phyloP scores from a whole-genome alignment of 2,329 filamentous ascomycete species.

The Reticulascus tulasneorum region DNA sequence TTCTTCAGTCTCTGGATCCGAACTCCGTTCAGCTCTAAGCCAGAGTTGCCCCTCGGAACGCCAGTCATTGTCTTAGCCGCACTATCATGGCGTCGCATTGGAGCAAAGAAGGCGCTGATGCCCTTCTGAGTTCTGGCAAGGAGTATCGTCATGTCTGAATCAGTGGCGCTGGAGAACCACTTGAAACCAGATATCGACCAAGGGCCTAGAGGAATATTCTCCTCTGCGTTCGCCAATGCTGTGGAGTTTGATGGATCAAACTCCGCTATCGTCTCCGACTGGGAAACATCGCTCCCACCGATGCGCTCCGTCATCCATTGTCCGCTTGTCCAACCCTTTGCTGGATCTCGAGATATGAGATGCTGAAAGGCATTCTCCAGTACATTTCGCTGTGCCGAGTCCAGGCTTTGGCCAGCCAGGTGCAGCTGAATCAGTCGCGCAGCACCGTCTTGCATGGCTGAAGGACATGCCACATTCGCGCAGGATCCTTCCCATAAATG shows the following conservation, averaged over 20 bases:
- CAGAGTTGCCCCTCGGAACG: constrained; percentile 12
- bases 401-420: constrained; percentile 22
- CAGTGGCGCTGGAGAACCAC: constrained; percentile 66
- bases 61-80: constrained; percentile 23
- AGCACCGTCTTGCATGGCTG: constrained; percentile 64
- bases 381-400: constrained; percentile 32
- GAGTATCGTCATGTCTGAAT: constrained; percentile 59
- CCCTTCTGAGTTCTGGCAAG: constrained; percentile 55
- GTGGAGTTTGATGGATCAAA: not conserved
- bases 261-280: constrained; percentile 59
- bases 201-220: constrained; percentile 43
- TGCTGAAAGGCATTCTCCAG: constrained; percentile 49
- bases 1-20: constrained; percentile 66
- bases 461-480: constrained; percentile 60
- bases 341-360: constrained; percentile 48
- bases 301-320: constrained; percentile 76
- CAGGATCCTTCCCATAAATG: constrained; percentile 59
- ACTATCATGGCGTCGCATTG: constrained; percentile 36
- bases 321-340: constrained; percentile 62
- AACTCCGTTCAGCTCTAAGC: constrained; percentile 59
- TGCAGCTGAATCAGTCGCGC: constrained; percentile 46
- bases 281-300: constrained; percentile 66
- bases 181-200: constrained; percentile 66
- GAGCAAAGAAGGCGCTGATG: constrained; percentile 62
- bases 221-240: constrained; percentile 22